Evolutionary conservation across 345 rosid genomes (phyloP).

Genomic region (Bretschneidera sinensis): DNA sequence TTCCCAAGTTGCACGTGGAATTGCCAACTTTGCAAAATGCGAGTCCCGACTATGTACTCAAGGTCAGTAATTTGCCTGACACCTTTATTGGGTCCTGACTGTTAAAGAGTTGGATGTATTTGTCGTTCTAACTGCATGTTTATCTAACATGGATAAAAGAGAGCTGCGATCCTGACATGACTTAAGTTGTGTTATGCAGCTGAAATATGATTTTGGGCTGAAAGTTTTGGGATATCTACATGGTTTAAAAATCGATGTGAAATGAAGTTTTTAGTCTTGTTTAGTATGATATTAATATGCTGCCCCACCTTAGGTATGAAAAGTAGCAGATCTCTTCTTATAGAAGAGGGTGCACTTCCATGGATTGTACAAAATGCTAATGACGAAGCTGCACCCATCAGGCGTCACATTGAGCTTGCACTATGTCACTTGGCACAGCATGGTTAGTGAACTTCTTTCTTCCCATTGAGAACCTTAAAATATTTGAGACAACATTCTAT

Average conservation of each 20-base stretch:
- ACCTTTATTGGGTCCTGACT: slow-evolving; percentile 5
- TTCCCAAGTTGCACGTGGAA: slow-evolving; percentile 96
- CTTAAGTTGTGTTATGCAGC: not conserved
- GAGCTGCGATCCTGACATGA: no score
- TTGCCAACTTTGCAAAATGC: slow-evolving; percentile 98
- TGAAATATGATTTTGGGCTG: not conserved
- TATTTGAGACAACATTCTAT: not conserved
- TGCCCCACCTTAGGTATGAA: slow-evolving; percentile 46
- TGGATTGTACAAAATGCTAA: slow-evolving; percentile 97
- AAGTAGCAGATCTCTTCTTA: slow-evolving; percentile 73
- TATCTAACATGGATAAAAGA: no score
- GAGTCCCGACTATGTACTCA: slow-evolving; percentile 85
- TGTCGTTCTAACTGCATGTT: no score
- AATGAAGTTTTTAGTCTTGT: not conserved
- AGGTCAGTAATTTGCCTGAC: slow-evolving; percentile 43
- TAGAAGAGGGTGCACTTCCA: slow-evolving; percentile 92
- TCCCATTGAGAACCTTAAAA: not conserved
- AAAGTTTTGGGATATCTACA: not conserved
- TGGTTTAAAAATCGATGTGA: no score
- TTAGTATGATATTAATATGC: not conserved
- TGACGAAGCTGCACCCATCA: slow-evolving; percentile 79
- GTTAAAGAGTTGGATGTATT: no score
- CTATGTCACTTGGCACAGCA: slow-evolving; percentile 96
- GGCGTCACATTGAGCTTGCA: slow-evolving; percentile 97
- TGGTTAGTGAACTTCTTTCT: slow-evolving; percentile 39